Evolutionary conservation across 495 filamentous ascomycete genomes (phyloP).

Genomic region (Aspergillus cavernicola): DNA sequence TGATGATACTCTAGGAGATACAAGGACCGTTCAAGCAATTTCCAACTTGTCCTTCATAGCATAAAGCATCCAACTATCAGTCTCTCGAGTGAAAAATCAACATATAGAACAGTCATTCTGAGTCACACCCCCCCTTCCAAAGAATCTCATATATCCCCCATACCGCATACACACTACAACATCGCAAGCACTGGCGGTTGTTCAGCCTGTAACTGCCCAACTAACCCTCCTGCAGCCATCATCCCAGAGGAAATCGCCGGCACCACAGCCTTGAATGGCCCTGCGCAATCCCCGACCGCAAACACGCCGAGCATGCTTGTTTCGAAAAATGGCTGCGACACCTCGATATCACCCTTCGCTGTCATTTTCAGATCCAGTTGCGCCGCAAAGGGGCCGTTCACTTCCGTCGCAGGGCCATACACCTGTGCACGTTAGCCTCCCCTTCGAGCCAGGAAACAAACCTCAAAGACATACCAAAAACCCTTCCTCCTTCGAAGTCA

Average conservation of each 20-base stretch:
- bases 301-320: constrained; percentile 37
- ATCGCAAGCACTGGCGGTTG: too few relatives aligned
- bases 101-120: too few relatives aligned
- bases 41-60: too few relatives aligned
- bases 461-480: constrained; percentile 4
- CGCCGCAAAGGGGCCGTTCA: constrained; percentile 22
- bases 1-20: too few relatives aligned
- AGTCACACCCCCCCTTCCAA: too few relatives aligned
- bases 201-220: neutral
- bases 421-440: neutral
- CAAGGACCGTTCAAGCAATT: too few relatives aligned
- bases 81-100: too few relatives aligned
- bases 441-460: neutral
- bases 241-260: neutral
- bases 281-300: constrained; percentile 35
- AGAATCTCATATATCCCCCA: too few relatives aligned
- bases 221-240: constrained; percentile 2
- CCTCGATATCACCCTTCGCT: constrained; percentile 26
- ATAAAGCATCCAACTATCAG: too few relatives aligned
- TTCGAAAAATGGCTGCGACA: constrained; percentile 26
- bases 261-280: constrained; percentile 15
- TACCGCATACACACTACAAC: too few relatives aligned
- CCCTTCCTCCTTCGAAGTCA: neutral
- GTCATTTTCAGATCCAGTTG: constrained; percentile 32
- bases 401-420: constrained; percentile 4